Evolutionary conservation across 768 basidiomycete species (phyloP).

Genomic region (Pleurotus cornucopiae): DNA sequence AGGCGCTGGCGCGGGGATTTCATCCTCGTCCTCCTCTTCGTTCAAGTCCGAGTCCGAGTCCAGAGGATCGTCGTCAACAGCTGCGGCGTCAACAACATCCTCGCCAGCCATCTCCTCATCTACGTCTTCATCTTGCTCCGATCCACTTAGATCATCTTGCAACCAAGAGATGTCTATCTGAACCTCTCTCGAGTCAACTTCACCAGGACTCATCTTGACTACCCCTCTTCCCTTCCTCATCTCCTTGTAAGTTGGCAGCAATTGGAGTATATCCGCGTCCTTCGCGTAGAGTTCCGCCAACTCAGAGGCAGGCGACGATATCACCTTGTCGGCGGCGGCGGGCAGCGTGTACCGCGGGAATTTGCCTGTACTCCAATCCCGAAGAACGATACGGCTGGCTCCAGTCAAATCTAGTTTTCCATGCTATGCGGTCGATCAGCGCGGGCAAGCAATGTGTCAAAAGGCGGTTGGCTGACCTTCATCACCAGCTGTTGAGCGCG

Average conservation of each 20-base stretch:
- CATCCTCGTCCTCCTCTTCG: slow-evolving; percentile 25
- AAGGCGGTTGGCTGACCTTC: slow-evolving; percentile 46
- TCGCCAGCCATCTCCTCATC: slow-evolving; percentile 28
- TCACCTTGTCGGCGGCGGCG: slow-evolving; percentile 25
- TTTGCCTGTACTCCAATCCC: slow-evolving; percentile 79
- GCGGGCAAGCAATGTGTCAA: too few species aligned
- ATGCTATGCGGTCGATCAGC: slow-evolving; percentile 37
- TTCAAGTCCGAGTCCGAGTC: slow-evolving; percentile 21
- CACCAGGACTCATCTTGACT: slow-evolving; percentile 43
- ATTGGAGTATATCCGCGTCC: slow-evolving; percentile 48
- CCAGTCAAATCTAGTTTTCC: slow-evolving; percentile 69
- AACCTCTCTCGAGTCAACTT: slow-evolving; percentile 33
- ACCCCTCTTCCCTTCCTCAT: slow-evolving; percentile 57
- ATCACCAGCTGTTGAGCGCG: slow-evolving; percentile 71
- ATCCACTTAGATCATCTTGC: slow-evolving; percentile 34
- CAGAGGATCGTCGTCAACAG: slow-evolving; percentile 26
- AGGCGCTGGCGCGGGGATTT: slow-evolving; percentile 19
- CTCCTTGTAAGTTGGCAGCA: slow-evolving; percentile 56
- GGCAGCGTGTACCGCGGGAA: slow-evolving; percentile 72
- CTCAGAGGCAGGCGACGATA: slow-evolving; percentile 10
- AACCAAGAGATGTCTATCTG: slow-evolving; percentile 39
- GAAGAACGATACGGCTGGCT: slow-evolving; percentile 75
- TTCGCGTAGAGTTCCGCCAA: slow-evolving; percentile 32
- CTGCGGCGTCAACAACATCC: slow-evolving; percentile 31
- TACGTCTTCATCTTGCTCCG: slow-evolving; percentile 29